Base-by-base conservation (phyloP, 225 moss, liverwort and hornwort species). In the Sphagnum contortum region DNA sequence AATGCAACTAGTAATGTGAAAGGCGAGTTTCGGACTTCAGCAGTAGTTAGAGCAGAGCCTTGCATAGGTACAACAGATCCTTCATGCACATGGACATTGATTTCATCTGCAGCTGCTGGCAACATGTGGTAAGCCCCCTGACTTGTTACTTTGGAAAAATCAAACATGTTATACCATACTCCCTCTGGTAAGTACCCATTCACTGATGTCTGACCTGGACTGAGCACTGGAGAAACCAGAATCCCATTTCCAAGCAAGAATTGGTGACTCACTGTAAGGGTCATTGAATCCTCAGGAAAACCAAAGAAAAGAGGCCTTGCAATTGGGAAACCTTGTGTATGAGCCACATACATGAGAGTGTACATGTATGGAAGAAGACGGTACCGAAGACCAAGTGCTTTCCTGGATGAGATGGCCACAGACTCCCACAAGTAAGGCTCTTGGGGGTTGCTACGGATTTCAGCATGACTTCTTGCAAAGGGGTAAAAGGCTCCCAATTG, bases 401-500 rank as follows among this genome's bases (percentile, higher is more conserved):
- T 70, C 50, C 84, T 69, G 4, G 90, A 76, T 4, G 88, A 75
- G 0, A 59, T 72, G 4, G 80, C 80, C 4, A 90, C 88, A 0
- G 82, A 82, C 2, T 90, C 86, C 93, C 93, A 87, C 3, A 77
- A 0, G 44, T 87, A 90, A 0, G 84, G 84, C 66, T 94, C 90
- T 51, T 94, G 88, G 0, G 52, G 44, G 9, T 44, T 45, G 5
- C 75, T 69, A 0, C 70, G 70, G 3, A 64, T 60, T 8, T 82
- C 70, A 0, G 63, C 82, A 11, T 94, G 93, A 57, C 88, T 87
- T n/a, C 90, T 73, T 0, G 88, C 75, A 70, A 94, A 94, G 0
- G 93, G 93, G 9, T 94, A 88, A 61, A 94, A 94, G 0, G 88
- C 94, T 3, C 94, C 94, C 45, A 85, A 58, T 47, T 94, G 77